Base-by-base conservation (phyloP, 257 asterid species). In the Thymus quinquecostatus region DNA sequence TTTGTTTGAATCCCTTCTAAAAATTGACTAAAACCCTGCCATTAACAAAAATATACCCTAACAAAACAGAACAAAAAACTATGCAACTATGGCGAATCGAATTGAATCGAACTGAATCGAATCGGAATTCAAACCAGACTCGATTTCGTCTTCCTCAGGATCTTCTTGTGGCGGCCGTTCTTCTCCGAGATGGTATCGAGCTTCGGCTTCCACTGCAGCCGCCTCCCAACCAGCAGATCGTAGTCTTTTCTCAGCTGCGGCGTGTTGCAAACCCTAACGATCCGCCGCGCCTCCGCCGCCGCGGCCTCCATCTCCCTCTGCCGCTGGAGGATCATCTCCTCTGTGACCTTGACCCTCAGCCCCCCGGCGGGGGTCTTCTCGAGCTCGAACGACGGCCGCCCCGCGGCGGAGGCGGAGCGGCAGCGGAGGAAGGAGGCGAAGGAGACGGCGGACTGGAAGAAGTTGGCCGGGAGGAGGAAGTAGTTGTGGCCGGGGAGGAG, bases 191-290 rank as follows among this genome's bases (percentile, higher is more conserved):
- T 86, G 30, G 84, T 73, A 36, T 86, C 88, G n/a, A 86, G 88
- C 82, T 83, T 86, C 5, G 91, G 91, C 64, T 81, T 86, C 91
- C 91, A 86, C 1, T 48, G 82, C 44, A 14, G 59, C 8, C 85
- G 83, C 21, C 79, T 77, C 43, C 81, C 82, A 4, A 83, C 88
- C 5, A 86, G 87, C 63, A 49, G 73, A 6, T 71, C 81, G 73
- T 86, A 84, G 41, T 86, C 91, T 61, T 76, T 84, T 64, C 71
- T 32, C 65, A 86, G 66, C 81, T 83, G 84, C 36, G 82, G 86
- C n/a, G 85, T 86, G 2, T 78, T 82, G 76, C 87, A 82, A 0
- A 82, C 75, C n/a, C 77, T 56, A 10, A 56, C 6, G 1, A 34
- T 57, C 64, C 11, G 69, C 45, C 36, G 34, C 30, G 49, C 56